Conservation (phyloP, 768 basidiomycete genomes). For the Clavaria fumosa region DNA sequence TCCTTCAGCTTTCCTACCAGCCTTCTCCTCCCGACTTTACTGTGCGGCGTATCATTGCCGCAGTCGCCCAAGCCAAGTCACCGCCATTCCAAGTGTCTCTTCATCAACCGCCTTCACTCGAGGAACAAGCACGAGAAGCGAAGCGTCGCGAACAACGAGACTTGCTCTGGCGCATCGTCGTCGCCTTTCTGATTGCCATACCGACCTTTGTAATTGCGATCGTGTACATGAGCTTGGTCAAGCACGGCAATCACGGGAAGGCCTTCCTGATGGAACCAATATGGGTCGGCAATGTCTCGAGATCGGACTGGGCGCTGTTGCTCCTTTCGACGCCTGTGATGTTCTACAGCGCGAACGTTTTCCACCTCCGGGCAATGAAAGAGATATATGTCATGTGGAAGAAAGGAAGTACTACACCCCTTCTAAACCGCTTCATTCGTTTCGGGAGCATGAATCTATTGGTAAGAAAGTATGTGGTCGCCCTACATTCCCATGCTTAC, state of each 20-base stretch:
- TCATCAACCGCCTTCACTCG: constrained; percentile 38
- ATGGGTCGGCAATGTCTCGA: constrained; percentile 46
- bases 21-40: constrained; percentile 40
- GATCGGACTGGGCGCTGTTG: constrained; percentile 50
- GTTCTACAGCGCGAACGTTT: constrained; percentile 47
- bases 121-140: constrained; percentile 40
- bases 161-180: constrained; percentile 38
- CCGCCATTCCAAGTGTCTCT: constrained; percentile 31
- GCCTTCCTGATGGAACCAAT: constrained; percentile 39
- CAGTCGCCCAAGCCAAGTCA: constrained; percentile 26
- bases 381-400: constrained; percentile 45
- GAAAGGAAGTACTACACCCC: constrained; percentile 33
- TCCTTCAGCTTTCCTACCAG: constrained; percentile 35
- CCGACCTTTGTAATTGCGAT: constrained; percentile 70
- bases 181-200: constrained; percentile 49
- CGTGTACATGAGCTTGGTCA: constrained; percentile 58
- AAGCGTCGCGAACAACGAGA: constrained; percentile 38
- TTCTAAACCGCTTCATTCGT: constrained; percentile 40
- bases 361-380: constrained; percentile 37
- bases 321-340: constrained; percentile 54
- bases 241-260: constrained; percentile 27
- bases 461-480: constrained; percentile 16
- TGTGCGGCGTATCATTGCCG: constrained; percentile 43
- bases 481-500: neutral
- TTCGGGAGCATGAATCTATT: constrained; percentile 89